These are phyloP conservation scores for Pichia cactophila DNA, from an alignment of 1,139 yeast species.

Conservation along the genomic window DNA sequence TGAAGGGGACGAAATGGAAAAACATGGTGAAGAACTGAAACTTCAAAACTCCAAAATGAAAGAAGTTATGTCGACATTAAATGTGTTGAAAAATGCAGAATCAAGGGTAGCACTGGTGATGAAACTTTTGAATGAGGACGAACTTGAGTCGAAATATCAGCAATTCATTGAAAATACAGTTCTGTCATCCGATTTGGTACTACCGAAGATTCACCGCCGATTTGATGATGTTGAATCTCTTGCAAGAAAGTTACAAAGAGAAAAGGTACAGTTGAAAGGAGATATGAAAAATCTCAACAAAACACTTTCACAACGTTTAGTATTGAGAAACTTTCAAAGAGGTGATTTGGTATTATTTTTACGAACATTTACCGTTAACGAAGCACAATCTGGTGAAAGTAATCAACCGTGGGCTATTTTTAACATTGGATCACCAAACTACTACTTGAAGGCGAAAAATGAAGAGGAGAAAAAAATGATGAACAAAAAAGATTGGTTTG, in stretches of 20 bases:
- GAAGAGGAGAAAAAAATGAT: conserved; percentile 19
- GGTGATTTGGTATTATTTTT: conserved; percentile 78
- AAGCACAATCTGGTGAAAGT: not conserved
- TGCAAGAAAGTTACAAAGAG: conserved; percentile 79
- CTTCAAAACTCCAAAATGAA: conserved; percentile 1
- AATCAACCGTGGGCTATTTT: conserved; percentile 80
- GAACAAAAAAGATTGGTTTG: conserved; percentile 58
- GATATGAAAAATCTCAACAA: conserved; percentile 33
- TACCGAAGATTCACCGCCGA: conserved; percentile 63
- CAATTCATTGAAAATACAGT: conserved; percentile 27
- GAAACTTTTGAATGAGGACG: conserved; percentile 1
- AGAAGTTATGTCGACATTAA: conserved; percentile 9
- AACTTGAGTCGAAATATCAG: conserved; percentile 11
- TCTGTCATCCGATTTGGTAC: conserved; percentile 46
- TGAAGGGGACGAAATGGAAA: conserved; percentile 1
- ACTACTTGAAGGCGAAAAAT: conserved; percentile 43
- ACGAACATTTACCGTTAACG: conserved; percentile 42
- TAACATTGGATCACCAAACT: conserved; percentile 75
- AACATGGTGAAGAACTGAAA: not conserved
- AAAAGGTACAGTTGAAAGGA: conserved; percentile 48
- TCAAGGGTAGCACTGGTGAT: conserved; percentile 4
- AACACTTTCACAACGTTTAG: conserved; percentile 44
- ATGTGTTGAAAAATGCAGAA: conserved; percentile 14
- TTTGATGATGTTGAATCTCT: conserved; percentile 87
- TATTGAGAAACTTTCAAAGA: conserved; percentile 55